Evolutionary conservation across 495 filamentous ascomycete species (phyloP).

Genomic region (Penicillium coprophilum): DNA sequence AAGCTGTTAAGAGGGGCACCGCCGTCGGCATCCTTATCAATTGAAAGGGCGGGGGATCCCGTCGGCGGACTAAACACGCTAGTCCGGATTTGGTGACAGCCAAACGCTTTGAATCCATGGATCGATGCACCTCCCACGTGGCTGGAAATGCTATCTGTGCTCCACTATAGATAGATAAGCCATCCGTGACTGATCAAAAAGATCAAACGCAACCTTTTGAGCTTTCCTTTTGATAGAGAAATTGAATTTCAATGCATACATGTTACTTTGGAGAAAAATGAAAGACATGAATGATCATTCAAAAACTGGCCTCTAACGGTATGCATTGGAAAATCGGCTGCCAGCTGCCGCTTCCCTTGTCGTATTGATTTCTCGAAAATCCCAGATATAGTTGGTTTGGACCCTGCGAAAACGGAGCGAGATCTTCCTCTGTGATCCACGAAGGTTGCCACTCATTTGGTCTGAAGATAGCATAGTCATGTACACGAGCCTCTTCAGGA

Average conservation of each 20-base stretch:
- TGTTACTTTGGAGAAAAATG: not conserved
- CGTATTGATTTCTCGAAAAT: not conserved
- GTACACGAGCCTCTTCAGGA: constrained; percentile 24
- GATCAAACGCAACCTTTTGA: too few species aligned
- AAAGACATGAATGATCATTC: not conserved
- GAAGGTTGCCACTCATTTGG: not conserved
- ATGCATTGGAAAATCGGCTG: not conserved
- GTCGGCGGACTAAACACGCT: not conserved
- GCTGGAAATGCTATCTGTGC: too few species aligned
- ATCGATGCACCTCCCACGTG: too few species aligned
- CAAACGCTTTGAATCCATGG: too few species aligned
- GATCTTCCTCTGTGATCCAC: not conserved
- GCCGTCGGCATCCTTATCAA: not conserved
- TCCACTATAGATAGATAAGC: too few species aligned
- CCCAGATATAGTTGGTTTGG: not conserved
- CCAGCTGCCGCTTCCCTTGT: not conserved
- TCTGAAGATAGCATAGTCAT: constrained; percentile 17
- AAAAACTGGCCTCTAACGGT: not conserved
- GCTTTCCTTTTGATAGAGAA: too few species aligned
- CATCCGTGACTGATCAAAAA: too few species aligned
- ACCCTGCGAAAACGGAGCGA: not conserved
- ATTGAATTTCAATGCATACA: too few species aligned
- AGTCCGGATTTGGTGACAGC: not conserved
- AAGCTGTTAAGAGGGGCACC: not conserved
- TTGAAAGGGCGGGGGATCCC: not conserved